Base-by-base conservation (phyloP, 129 eudicot species). In the Chrysanthemum seticuspe region DNA sequence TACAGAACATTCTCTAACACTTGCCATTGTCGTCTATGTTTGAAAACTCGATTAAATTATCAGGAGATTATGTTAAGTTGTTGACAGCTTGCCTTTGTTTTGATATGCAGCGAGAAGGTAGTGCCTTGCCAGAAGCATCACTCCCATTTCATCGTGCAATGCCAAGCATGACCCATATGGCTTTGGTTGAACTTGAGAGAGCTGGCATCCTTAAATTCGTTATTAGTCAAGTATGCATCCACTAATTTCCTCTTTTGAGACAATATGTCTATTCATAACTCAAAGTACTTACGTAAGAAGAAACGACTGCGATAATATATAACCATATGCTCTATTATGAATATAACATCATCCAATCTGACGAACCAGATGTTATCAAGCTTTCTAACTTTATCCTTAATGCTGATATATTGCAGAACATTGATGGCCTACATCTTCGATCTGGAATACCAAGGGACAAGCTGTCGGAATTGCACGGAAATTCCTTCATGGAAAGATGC, bases 91-190 rank as follows among this genome's bases (percentile, higher is more conserved):
- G 65, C 64, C 19, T 2, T 67, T 19, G 11, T 62, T 51, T n/a
- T 66, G 15, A 23, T 47, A 70, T 82, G 76, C 86, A 94, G 98
- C 86, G 88, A 14, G 94, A 87, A 91, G 99, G 99, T 60, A 88
- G 80, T 84, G 91, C 84, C 29, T 71, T 95, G 71, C 99, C 99
- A 60, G 91, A 95, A 83, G 99, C 99, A 74, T 84, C 99, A 21
- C 78, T 95, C 60, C 97, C 99, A 13, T 95, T 95, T 84, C 89
- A 88, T 79, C 99, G 97, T 18, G 99, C 99, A 51, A 83, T 80
- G 83, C 99, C 99, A 67, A 86, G 99, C 83, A 76, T 81, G 76
- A 95, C 99, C 16, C 99, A 95, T 60, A 90, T 95, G 97, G 99
- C 99, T 66, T 75, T 95, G 78, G 99, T 95, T 78, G 96, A 83